phyloP scores from a whole-genome alignment of 805 yeast species.

The Candida awuae region DNA sequence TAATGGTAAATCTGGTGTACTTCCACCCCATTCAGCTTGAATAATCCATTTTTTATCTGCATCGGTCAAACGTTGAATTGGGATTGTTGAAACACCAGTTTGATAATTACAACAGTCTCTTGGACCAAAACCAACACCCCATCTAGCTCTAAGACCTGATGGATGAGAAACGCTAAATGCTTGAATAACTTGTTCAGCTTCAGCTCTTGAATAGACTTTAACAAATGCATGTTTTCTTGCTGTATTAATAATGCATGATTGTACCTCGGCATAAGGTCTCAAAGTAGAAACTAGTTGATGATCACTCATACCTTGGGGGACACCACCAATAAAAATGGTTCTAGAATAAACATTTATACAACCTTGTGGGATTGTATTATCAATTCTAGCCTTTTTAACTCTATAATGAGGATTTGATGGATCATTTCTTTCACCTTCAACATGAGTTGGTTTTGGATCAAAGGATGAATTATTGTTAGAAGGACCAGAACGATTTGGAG shows the following conservation, averaged over 20 bases:
- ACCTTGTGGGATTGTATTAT: slow-evolving; percentile 66
- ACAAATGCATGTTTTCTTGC: slow-evolving; percentile 95
- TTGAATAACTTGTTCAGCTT: slow-evolving; percentile 76
- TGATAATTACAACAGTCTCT: slow-evolving; percentile 96
- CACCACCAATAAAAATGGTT: slow-evolving; percentile 91
- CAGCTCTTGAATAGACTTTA: slow-evolving; percentile 83
- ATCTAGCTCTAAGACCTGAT: slow-evolving; percentile 71
- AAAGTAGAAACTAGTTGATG: slow-evolving; percentile 58
- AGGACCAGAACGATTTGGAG: slow-evolving; percentile 32
- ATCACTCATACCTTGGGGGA: slow-evolving; percentile 77
- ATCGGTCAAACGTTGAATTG: slow-evolving; percentile 81
- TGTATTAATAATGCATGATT: slow-evolving; percentile 76
- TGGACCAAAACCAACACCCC: slow-evolving; percentile 99
- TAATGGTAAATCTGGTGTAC: slow-evolving; percentile 72
- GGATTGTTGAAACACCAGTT: slow-evolving; percentile 82
- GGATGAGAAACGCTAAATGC: slow-evolving; percentile 60
- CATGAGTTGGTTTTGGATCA: slow-evolving; percentile 26
- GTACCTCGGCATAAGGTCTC: slow-evolving; percentile 85
- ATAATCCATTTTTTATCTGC: slow-evolving; percentile 89
- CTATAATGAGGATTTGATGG: slow-evolving; percentile 72
- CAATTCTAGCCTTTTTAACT: slow-evolving; percentile 64
- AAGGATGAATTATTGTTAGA: not conserved
- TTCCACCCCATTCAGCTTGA: slow-evolving; percentile 94
- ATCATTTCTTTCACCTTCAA: slow-evolving; percentile 52
- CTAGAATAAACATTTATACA: slow-evolving; percentile 78